Conservation (phyloP, 1,284 basidiomycete genomes). For the Pseudozyma flocculosa region DNA sequence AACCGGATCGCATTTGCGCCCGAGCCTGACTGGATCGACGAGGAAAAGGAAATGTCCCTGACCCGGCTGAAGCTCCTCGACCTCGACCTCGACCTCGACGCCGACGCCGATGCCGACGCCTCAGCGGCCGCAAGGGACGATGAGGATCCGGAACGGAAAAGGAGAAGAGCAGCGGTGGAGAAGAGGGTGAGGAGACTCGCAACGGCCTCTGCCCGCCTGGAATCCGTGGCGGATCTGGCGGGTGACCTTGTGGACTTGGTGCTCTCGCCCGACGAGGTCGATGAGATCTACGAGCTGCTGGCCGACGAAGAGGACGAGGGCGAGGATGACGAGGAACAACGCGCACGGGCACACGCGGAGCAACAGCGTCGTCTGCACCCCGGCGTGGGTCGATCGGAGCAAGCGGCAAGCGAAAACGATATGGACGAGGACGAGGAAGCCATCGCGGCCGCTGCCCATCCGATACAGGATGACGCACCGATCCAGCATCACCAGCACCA, state of each 20-base stretch:
- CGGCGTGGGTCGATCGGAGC: too few relatives aligned
- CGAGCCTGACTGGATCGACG: constrained; percentile 45
- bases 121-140: too few relatives aligned
- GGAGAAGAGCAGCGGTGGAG: too few relatives aligned
- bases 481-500: too few relatives aligned
- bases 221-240: constrained; percentile 39
- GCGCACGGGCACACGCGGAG: too few relatives aligned
- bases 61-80: too few relatives aligned
- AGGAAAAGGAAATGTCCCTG: not conserved
- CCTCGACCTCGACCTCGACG: constrained; percentile 1
- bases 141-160: too few relatives aligned
- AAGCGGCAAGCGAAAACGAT: too few relatives aligned
- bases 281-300: constrained; percentile 42
- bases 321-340: constrained; percentile 5
- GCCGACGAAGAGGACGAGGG: constrained; percentile 19
- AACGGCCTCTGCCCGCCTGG: constrained; percentile 24
- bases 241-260: constrained; percentile 47
- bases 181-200: constrained; percentile 8
- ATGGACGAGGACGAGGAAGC: constrained; percentile 2
- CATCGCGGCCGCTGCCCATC: constrained; percentile 10
- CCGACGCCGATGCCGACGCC: too few relatives aligned
- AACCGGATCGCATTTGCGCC: constrained; percentile 42
- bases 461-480: too few relatives aligned
- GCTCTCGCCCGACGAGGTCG: constrained; percentile 45
- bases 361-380: too few relatives aligned